Percentiles rank a stretch among this genome's conserved stretches.
phyloP scores from a whole-genome alignment of 164 flowering plant genomes.

The Protea cynaroides region DNA sequence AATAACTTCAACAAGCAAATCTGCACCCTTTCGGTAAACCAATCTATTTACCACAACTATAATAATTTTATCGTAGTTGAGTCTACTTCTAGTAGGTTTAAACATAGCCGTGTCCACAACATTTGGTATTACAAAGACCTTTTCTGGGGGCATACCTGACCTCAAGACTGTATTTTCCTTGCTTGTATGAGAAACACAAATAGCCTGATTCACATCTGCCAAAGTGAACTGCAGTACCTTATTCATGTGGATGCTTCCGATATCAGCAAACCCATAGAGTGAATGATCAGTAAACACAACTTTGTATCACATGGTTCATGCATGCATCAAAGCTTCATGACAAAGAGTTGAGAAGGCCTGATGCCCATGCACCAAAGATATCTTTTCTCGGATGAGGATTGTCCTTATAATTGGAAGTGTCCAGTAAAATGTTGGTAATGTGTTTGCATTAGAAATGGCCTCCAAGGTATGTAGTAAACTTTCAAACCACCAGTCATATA shows the following conservation, averaged over 20 bases:
- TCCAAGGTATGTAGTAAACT: constrained; percentile 91
- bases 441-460: constrained; percentile 84
- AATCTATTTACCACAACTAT: constrained; percentile 92
- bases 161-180: constrained; percentile 93
- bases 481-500: constrained; percentile 91
- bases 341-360: constrained; percentile 97
- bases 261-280: constrained; percentile 94
- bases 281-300: constrained; percentile 96
- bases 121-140: constrained; percentile 92
- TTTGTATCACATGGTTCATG: constrained; percentile 92
- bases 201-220: constrained; percentile 88
- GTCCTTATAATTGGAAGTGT: constrained; percentile 83
- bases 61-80: constrained; percentile 46
- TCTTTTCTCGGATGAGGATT: constrained; percentile 73
- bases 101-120: constrained; percentile 98
- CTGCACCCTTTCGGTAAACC: constrained; percentile 95
- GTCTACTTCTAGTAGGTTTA: constrained; percentile 67
- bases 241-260: constrained; percentile 96
- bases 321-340: constrained; percentile 96
- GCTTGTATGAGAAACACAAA: constrained; percentile 98
- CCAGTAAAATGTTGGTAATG: constrained; percentile 80
- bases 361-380: constrained; percentile 88
- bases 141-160: constrained; percentile 79
- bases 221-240: constrained; percentile 90
- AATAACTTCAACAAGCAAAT: constrained; percentile 95